These are phyloP conservation scores for Thelonectria rubi DNA, from an alignment of 2,329 filamentous ascomycete species.

Conservation along the genomic window DNA sequence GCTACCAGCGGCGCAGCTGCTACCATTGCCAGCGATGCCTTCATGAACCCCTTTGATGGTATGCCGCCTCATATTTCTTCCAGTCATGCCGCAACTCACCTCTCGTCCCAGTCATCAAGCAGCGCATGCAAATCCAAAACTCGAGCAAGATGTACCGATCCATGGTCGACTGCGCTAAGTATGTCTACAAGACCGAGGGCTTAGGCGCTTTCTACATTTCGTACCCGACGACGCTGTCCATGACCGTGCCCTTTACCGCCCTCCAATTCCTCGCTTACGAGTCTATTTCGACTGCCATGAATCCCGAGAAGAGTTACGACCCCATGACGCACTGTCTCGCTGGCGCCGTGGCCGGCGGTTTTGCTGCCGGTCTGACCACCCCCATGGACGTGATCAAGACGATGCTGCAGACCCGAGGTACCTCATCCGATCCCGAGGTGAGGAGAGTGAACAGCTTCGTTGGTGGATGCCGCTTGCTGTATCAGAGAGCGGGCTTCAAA, in stretches of 20 bases:
- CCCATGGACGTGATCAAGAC: slow-evolving; percentile 99
- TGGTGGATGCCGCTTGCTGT: slow-evolving; percentile 82
- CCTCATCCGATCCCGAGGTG: slow-evolving; percentile 80
- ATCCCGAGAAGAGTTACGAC: slow-evolving; percentile 86
- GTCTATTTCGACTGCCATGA: slow-evolving; percentile 92
- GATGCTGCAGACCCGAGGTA: slow-evolving; percentile 90
- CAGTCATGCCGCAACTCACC: slow-evolving; percentile 16
- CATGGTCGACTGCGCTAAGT: slow-evolving; percentile 84
- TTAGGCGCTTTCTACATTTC: slow-evolving; percentile 96
- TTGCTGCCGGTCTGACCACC: slow-evolving; percentile 92
- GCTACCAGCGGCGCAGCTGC: slow-evolving; percentile 93
- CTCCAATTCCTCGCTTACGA: slow-evolving; percentile 98
- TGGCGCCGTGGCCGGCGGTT: slow-evolving; percentile 89
- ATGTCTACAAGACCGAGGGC: slow-evolving; percentile 88
- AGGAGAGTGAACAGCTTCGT: slow-evolving; percentile 84
- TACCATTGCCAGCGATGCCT: slow-evolving; percentile 95
- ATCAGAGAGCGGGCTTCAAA: slow-evolving; percentile 80
- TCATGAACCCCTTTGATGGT: slow-evolving; percentile 99
- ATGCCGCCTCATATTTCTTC: slow-evolving; percentile 46
- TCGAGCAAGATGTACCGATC: slow-evolving; percentile 88
- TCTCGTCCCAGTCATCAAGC: slow-evolving; percentile 84
- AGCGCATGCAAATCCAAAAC: slow-evolving; percentile 98
- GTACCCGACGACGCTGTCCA: slow-evolving; percentile 95
- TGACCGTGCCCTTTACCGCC: slow-evolving; percentile 98
- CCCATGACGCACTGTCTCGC: slow-evolving; percentile 93